Percentiles rank a stretch among this genome's conserved stretches.
Conservation (phyloP, 306 rosid genomes). For the Alnus glutinosa region DNA sequence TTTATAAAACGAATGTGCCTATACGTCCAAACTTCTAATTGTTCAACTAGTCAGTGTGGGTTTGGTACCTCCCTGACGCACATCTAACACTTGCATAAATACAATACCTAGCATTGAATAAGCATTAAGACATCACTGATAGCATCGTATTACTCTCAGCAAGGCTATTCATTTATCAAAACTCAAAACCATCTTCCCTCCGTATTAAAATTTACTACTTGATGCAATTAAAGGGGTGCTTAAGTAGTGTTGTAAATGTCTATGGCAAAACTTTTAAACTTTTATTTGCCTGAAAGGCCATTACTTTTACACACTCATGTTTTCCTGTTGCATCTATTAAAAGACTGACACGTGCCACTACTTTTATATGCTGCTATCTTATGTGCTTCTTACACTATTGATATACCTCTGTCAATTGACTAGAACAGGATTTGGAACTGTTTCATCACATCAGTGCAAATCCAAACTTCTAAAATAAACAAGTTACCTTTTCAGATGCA, state of each 20-base stretch:
- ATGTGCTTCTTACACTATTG: not conserved
- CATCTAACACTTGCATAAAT: not conserved
- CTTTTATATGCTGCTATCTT: not conserved
- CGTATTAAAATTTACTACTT: not conserved
- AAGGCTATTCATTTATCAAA: not conserved
- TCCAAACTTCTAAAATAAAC: not conserved
- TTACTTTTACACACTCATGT: not conserved
- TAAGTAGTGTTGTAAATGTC: not conserved
- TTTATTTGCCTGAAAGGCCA: not conserved
- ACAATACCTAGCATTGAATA: not conserved
- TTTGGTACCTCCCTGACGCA: not conserved
- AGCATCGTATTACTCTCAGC: not conserved
- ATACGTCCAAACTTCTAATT: not conserved
- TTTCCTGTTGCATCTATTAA: not conserved
- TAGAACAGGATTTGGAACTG: not conserved
- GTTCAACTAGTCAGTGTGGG: not conserved
- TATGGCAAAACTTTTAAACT: not conserved
- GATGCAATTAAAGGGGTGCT: not conserved
- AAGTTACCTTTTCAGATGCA: constrained; percentile 48
- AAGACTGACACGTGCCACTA: not conserved
- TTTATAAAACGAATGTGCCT: not conserved
- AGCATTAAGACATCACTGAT: not conserved
- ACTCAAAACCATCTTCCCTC: not conserved
- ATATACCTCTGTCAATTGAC: not conserved
- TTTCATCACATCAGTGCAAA: not conserved